Base-by-base conservation (phyloP, 495 filamentous ascomycete genomes). In the Neurospora sp. region DNA sequence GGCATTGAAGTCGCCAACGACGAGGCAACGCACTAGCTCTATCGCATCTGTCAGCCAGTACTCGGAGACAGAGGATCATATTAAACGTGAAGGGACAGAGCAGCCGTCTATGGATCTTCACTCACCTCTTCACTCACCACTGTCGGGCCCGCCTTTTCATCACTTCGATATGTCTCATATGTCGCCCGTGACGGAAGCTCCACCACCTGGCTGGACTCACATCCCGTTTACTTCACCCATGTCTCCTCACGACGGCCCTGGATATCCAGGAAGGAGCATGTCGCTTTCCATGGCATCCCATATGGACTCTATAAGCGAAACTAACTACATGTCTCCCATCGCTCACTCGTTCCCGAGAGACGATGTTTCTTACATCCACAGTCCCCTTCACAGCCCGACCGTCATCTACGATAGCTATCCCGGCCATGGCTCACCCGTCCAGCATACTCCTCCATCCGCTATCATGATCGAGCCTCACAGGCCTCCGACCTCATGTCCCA, bases 311-410 rank as follows among this genome's bases (percentile, higher is more conserved):
- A 81, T 89, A 66, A 88, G 85, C 74, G 86, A 88, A 17, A 82
- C 85, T 69, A 85, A 89, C 76, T 89, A 88, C 75, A 83, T 85
- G 71, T 88, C 87, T 31, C 86, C 87, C 13, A 77, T 87, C 48
- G 80, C 79, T 66, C 84, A 86, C 38, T 84, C 86, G 5, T 89
- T 86, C 77, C 80, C 79, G 1, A 78, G 85, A 75, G 85, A 88
- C 38, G 86, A 89, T 42, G 28, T 66, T 8, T 66, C 54, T 66
- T 66, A 66, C 28, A 75, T 86, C 5, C 82, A 84, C 6, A 78
- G 83, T 8, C 88, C 82, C 70, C 79, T 86, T 34, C 82, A 86
- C 74, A 88, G 87, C 80, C 86, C 87, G 10, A 81, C 81, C 4
- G 80, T 86, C 66, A 81, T 87, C 70, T 89, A 88, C 76, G 85